Evolutionary conservation across 202 grass and related monocot genomes (phyloP).

Genomic region (Cymbopogon flexuosus): DNA sequence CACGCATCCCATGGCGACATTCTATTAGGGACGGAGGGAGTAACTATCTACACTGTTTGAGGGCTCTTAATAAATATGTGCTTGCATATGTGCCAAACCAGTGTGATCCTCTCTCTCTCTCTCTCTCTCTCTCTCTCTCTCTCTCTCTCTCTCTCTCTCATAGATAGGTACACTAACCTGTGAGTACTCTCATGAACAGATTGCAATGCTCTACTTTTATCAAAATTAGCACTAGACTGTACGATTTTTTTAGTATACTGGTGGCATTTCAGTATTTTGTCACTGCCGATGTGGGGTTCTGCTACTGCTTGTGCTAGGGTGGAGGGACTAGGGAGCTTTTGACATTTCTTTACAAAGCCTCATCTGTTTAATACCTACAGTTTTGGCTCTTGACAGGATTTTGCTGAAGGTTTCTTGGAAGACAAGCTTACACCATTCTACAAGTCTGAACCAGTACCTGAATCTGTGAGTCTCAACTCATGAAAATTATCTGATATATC

Average conservation of each 20-base stretch:
- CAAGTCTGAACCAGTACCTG: constrained; percentile 80
- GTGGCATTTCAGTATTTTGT: background rate
- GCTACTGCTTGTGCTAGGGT: constrained; percentile 18
- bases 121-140: background rate
- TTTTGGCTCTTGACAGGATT: constrained; percentile 45
- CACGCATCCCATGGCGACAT: too few relatives aligned
- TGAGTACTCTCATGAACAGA: background rate
- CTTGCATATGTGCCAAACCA: background rate
- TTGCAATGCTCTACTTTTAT: background rate
- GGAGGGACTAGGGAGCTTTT: background rate
- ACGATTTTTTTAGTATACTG: too few relatives aligned
- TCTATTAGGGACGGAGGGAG: too few relatives aligned
- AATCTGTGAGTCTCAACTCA: constrained; percentile 49
- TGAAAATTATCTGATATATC: constrained; percentile 4
- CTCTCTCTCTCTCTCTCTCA: background rate
- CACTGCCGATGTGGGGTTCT: background rate
- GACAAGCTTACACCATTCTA: constrained; percentile 80
- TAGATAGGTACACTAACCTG: background rate
- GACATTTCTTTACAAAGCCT: background rate
- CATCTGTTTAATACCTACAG: constrained; percentile 6
- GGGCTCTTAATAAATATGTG: background rate
- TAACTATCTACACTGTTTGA: background rate
- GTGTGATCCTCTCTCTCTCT: background rate
- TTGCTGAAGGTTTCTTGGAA: constrained; percentile 73
- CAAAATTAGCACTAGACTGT: background rate